Evolutionary conservation across 208 protist genomes (phyloP), one percentile per base, ranked within the genome.

Genomic region (Crithidia fasciculata): DNA sequence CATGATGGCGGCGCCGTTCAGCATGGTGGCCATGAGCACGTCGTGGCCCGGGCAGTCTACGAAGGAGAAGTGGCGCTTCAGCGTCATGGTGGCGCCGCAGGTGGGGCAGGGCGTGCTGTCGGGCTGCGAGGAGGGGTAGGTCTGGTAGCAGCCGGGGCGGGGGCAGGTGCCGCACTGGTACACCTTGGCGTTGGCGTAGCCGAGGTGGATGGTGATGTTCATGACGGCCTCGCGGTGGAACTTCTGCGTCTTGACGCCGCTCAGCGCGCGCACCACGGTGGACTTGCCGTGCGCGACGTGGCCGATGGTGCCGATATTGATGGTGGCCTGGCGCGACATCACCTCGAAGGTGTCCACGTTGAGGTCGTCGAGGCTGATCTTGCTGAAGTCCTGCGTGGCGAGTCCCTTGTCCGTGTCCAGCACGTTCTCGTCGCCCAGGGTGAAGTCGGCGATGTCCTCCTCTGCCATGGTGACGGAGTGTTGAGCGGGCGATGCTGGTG

Each of bases 1-100:
- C 99, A 99, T 99, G 78, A 99, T 99, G 72, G 99, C 98, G 19
- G 99, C 99, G 69, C 98, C 99, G 96, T 99, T 99, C 45, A 99
- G 95, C 99, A 99, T 99, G 56, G 99, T 99, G 36, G 99, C 98
- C 99, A 99, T 99, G 53, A 99, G 97, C 86, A 99, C 98, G 91
- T 99, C 99, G 92, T 99, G 99, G 64, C 98, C 98, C 50, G 98
- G 98, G 87, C 99, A 99, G 90, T 99, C 99, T 19, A 99, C 98
- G 86, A 99, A 99, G 49, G 98, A 99, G 56, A 99, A 98, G 83
- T 99, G 98, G 47, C 97, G 84, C 63, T 83, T 81, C 62, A 98
- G 84, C 65, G 78, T 88, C 81, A 97, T 88, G 62, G 81, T 58
- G 55, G 76, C 80, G 16, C 85, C 81, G 72, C 91, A 96, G 45